Base-by-base conservation (phyloP, 208 protist species). In the Acanthamoeba pearcei region DNA sequence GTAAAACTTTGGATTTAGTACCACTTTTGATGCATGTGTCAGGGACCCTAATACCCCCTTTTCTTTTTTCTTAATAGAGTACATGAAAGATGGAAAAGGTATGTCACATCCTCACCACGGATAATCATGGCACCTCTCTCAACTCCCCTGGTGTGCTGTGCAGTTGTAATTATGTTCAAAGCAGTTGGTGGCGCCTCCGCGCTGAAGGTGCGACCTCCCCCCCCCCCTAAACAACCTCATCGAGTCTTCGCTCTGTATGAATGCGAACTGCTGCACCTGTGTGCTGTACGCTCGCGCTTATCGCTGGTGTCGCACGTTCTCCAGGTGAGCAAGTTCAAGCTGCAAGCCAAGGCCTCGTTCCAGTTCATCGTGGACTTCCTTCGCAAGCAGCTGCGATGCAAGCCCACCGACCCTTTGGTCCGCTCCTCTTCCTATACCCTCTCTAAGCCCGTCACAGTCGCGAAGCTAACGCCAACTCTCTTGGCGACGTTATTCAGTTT, bases 41-140 rank as follows among this genome's bases (percentile, higher is more conserved):
- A 2, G 4, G 27, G 42, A 32, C 13, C 32, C 3, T 78, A 5
- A 2, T 13, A 46, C 35, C 9, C 42, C 1, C 35, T 60, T 60
- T 64, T 64, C n/a, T 64, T 64, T 19, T 3, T 64, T 64, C 22
- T 19, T 3, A 5, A 64, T 19, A 92, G 86, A 92, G 38, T 92
- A 76, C 46, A 92, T 92, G 86, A 92, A 92, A 53, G 86, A 92
- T 74, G 86, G 86, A 12, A 92, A 92, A 74, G 82, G 82, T 89
- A 68, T 49, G 38, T 83, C 53, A 1, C 53, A 1, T 15, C 38
- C 35, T 83, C 76, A 29, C 10, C 13, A 46, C n/a, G n/a, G n/a
- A 60, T 42, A 15, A 5, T 85, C 46, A 15, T 42, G 57, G 24
- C 15, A 13, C 12, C 46, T 0, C 19, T 19, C 57, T 86, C 8